Evolutionary conservation across 2,329 filamentous ascomycete genomes (phyloP).

Genomic region (Pleochaeta shiraiana): DNA sequence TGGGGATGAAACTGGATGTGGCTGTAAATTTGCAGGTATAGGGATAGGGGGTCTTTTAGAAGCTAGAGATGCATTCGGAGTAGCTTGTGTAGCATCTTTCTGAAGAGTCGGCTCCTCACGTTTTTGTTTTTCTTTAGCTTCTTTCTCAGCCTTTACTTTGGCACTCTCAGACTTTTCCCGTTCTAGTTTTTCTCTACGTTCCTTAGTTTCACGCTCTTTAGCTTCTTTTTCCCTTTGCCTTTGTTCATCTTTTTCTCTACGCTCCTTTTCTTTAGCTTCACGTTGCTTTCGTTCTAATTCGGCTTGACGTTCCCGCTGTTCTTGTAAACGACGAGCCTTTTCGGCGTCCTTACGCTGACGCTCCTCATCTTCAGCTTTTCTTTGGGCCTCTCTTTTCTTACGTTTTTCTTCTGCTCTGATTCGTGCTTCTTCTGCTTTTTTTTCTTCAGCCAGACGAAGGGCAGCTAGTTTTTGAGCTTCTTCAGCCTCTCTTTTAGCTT

Average conservation of each 20-base stretch:
- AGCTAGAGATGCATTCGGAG: conserved; percentile 19
- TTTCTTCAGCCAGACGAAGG: conserved; percentile 51
- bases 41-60: conserved; percentile 27
- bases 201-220: conserved; percentile 40
- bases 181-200: conserved; percentile 35
- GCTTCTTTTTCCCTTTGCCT: conserved; percentile 59
- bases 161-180: conserved; percentile 34
- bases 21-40: conserved; percentile 33
- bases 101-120: conserved; percentile 22
- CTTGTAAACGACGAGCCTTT: conserved; percentile 52
- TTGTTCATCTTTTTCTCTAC: conserved; percentile 66
- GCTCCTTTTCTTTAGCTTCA: conserved; percentile 61
- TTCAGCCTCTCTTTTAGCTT: conserved; percentile 68
- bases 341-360: conserved; percentile 68
- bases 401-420: conserved; percentile 74
- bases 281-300: conserved; percentile 69
- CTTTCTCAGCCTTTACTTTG: conserved; percentile 23
- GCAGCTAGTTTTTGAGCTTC: conserved; percentile 73
- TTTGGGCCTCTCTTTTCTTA: conserved; percentile 77
- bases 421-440: conserved; percentile 59
- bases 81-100: conserved; percentile 19
- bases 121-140: conserved; percentile 28
- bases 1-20: conserved; percentile 47
- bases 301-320: conserved; percentile 68
- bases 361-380: conserved; percentile 79